Conservation (phyloP, 2,329 filamentous ascomycete species). For the Coleophoma eucalyptorum region DNA sequence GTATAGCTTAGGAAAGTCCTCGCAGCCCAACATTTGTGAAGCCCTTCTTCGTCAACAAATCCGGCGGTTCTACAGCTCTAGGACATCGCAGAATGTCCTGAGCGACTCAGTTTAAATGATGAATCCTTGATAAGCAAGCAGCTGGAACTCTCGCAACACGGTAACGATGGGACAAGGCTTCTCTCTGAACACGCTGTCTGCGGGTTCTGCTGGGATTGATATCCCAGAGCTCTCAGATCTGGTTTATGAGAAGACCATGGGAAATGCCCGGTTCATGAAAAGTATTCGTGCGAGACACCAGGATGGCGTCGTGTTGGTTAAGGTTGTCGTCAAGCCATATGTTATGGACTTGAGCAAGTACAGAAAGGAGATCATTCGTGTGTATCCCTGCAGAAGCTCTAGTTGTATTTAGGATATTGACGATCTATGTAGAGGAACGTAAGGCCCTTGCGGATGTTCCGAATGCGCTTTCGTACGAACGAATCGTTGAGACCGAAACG, state of each 20-base stretch:
- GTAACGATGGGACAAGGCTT: constrained; percentile 89
- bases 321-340: constrained; percentile 92
- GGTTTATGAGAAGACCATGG: constrained; percentile 87
- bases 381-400: constrained; percentile 25
- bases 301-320: constrained; percentile 89
- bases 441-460: constrained; percentile 76
- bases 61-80: constrained; percentile 12
- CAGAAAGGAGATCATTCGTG: constrained; percentile 71
- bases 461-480: constrained; percentile 87
- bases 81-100: constrained; percentile 15
- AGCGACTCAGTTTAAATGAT: constrained; percentile 22
- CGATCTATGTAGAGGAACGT: constrained; percentile 62
- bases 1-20: no score
- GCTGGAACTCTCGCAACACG: constrained; percentile 2
- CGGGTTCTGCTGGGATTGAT: constrained; percentile 90
- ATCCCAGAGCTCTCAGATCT: constrained; percentile 87
- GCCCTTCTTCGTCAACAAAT: no score
- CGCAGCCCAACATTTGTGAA: no score
- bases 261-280: constrained; percentile 93
- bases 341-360: constrained; percentile 78
- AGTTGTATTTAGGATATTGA: constrained; percentile 1
- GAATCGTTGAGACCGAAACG: constrained; percentile 85
- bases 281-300: constrained; percentile 86
- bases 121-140: background rate
- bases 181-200: constrained; percentile 86